Evolutionary conservation across 306 rosid genomes (phyloP), one percentile per base, ranked within the genome.

Genomic region (Malus orientalis): DNA sequence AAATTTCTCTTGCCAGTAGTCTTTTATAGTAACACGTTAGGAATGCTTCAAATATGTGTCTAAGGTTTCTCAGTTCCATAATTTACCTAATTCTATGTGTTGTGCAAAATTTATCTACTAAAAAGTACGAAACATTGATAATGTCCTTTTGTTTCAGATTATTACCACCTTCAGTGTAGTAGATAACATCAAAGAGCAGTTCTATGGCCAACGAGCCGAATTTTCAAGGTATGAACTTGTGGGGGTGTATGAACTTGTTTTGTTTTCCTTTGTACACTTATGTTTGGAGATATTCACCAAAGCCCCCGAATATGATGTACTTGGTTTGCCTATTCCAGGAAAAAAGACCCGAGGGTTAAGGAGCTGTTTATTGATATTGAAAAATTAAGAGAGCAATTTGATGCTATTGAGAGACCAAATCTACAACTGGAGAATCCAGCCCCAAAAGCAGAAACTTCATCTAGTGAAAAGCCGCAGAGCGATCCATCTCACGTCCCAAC

Each of bases 141-240:
- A 71, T 81, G 18, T 82, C 62, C 25, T 69, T 18, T 77, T 86
- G 66, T 82, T 86, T 78, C 93, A 96, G 99, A 91, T 96, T 66
- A 87, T 96, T 79, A 86, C 99, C 70, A 96, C 93, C 81, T 92
- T 96, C 89, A 91, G 98, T 77, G 99, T 92, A 44, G 94, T 96
- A 80, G 98, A 96, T 85, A 88, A 89, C 87, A 89, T 92, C 97
- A 92, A 91, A 75, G 93, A 89, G 79, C 98, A 96, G 69, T 92
- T 91, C 85, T 87, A 86, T 63, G 89, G 90, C 84, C 93, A 81
- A 75, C 82, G 80, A 30, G 85, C 90, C 67, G 84, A 86, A 81
- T 74, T 84, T 85, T 80, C 87, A 84, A 91, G 96, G 99, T 96
- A 67, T 38, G 74, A 80, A 20, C 38, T 65, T 67, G 36, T 74